Conservation (phyloP, 805 yeast species). For the Lipomyces oligophaga region DNA sequence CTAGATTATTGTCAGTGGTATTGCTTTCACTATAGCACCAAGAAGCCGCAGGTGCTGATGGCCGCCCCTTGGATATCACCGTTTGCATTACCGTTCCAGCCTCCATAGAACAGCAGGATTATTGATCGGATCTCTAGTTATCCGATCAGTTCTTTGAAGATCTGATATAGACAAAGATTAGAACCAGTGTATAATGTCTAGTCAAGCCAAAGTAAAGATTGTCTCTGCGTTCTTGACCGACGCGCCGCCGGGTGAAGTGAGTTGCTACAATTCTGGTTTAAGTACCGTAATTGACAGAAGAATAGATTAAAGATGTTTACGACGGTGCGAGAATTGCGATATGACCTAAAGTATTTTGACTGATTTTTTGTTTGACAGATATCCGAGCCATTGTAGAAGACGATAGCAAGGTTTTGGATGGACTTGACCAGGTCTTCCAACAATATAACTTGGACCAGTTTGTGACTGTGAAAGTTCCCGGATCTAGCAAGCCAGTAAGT, state of each 20-base stretch:
- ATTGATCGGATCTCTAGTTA: no score
- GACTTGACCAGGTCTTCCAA: conserved; percentile 39
- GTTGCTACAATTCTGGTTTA: conserved; percentile 35
- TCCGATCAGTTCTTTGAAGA: no score
- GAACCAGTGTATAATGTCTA: no score
- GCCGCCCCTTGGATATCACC: no score
- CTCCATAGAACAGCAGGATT: no score
- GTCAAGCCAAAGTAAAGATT: conserved; percentile 23
- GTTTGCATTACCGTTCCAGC: no score
- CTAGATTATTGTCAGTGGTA: no score
- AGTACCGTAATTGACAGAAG: no score
- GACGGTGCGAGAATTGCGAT: conserved; percentile 34
- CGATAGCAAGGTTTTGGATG: conserved; percentile 37
- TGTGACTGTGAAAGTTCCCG: conserved; percentile 38
- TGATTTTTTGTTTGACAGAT: conserved; percentile 33
- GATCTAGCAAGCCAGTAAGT: conserved; percentile 27
- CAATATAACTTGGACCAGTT: conserved; percentile 43
- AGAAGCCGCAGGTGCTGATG: no score
- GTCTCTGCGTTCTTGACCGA: conserved; percentile 41
- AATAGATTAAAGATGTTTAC: conserved; percentile 34
- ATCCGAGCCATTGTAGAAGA: conserved; percentile 45
- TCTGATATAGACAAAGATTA: no score
- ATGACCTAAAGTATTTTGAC: background rate
- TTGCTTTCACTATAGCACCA: no score
- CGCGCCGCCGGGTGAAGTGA: conserved; percentile 56